Conservation (phyloP, 2,329 filamentous ascomycete species). For the Cercospora janseana region DNA sequence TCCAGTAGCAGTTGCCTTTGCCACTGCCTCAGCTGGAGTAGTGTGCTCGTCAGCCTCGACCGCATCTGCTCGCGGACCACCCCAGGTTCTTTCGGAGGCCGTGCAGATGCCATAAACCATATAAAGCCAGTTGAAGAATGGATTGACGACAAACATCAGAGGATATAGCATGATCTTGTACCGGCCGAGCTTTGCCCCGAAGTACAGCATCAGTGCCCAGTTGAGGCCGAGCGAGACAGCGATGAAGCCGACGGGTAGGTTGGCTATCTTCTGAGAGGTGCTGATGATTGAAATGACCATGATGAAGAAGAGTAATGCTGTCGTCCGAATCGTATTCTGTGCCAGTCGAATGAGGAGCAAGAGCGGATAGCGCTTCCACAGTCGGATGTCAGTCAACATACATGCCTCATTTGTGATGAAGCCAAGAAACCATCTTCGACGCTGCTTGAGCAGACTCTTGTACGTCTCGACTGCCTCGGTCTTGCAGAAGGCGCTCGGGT, state of each 20-base stretch:
- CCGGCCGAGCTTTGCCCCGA: slow-evolving; percentile 78
- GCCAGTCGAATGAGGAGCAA: slow-evolving; percentile 84
- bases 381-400: slow-evolving; percentile 90
- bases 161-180: slow-evolving; percentile 96
- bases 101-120: slow-evolving; percentile 98
- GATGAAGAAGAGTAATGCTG: slow-evolving; percentile 89
- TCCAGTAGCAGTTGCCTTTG: slow-evolving; percentile 71
- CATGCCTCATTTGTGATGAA: slow-evolving; percentile 98
- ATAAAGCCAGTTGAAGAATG: slow-evolving; percentile 97
- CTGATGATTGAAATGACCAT: slow-evolving; percentile 83
- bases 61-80: slow-evolving; percentile 86
- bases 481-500: slow-evolving; percentile 96
- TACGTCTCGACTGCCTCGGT: slow-evolving; percentile 94
- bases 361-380: slow-evolving; percentile 89
- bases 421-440: slow-evolving; percentile 91
- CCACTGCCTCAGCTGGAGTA: slow-evolving; percentile 78
- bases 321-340: slow-evolving; percentile 95
- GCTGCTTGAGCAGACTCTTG: slow-evolving; percentile 82
- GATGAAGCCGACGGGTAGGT: slow-evolving; percentile 90
- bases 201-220: slow-evolving; percentile 94
- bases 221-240: slow-evolving; percentile 88
- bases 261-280: slow-evolving; percentile 72
- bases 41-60: slow-evolving; percentile 73
- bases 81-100: slow-evolving; percentile 91
- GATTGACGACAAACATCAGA: slow-evolving; percentile 91